Percentiles rank a stretch among this genome's conserved stretches.
These are phyloP conservation scores for Lentinula edodes DNA, from an alignment of 768 basidiomycete species.

Conservation along the genomic window DNA sequence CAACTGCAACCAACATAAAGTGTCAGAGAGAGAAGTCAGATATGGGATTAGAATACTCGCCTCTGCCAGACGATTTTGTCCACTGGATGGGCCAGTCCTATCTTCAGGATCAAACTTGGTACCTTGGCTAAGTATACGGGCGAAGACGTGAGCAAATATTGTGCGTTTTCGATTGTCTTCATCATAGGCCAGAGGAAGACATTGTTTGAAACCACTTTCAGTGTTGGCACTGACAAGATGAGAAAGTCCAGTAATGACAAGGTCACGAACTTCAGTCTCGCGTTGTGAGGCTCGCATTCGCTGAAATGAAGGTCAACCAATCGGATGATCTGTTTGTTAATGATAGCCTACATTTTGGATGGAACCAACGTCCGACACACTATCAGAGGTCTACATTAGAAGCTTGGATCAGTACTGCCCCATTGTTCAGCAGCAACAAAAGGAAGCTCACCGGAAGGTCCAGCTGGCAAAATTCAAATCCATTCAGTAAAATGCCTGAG, in stretches of 20 bases:
- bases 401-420: neutral
- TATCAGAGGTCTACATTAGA: slow-evolving; percentile 37
- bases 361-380: slow-evolving; percentile 42
- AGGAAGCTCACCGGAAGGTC: slow-evolving; percentile 35
- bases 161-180: slow-evolving; percentile 60
- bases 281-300: slow-evolving; percentile 40
- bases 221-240: slow-evolving; percentile 81
- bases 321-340: neutral
- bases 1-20: slow-evolving; percentile 35
- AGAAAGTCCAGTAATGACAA: slow-evolving; percentile 75
- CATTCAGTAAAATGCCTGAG: slow-evolving; percentile 57
- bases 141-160: slow-evolving; percentile 83
- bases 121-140: slow-evolving; percentile 73
- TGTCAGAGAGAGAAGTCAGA: slow-evolving; percentile 8
- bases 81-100: slow-evolving; percentile 37
- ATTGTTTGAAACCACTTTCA: slow-evolving; percentile 86
- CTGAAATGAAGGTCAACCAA: slow-evolving; percentile 17
- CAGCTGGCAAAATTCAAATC: slow-evolving; percentile 46
- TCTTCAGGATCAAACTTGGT: slow-evolving; percentile 68
- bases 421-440: neutral
- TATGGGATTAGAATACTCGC: slow-evolving; percentile 28
- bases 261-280: slow-evolving; percentile 62
- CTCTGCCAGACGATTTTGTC: slow-evolving; percentile 53
- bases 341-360: slow-evolving; percentile 33
- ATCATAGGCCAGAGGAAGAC: slow-evolving; percentile 74